A percentile compares a stretch with the other conserved stretches of the same genome.
These are phyloP conservation scores for Suhomyces bokatorum DNA, from an alignment of 1,139 yeast species.

Conservation along the genomic window DNA sequence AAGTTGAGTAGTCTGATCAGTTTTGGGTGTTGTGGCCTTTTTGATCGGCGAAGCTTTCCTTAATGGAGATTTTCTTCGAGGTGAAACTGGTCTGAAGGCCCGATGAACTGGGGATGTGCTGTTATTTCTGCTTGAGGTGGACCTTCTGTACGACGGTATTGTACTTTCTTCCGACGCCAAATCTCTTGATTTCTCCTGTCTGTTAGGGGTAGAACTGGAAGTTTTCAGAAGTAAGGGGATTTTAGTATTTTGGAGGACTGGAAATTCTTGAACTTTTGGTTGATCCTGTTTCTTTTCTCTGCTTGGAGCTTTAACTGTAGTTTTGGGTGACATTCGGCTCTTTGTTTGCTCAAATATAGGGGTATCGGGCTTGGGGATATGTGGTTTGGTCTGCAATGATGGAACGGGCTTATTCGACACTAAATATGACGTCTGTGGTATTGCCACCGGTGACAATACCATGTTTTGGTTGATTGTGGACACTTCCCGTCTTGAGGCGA, in stretches of 20 bases:
- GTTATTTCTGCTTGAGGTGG: conserved; percentile 9
- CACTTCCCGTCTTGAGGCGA: conserved; percentile 18
- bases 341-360: neutral
- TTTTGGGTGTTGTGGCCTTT: neutral
- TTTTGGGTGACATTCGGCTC: neutral
- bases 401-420: neutral
- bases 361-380: conserved; percentile 3
- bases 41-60: conserved; percentile 1
- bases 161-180: neutral
- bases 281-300: neutral
- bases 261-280: neutral
- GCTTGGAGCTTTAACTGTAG: neutral
- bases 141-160: conserved; percentile 14
- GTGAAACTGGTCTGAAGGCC: neutral
- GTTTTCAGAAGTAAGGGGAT: conserved; percentile 3
- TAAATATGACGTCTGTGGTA: conserved; percentile 7
- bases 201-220: neutral
- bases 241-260: conserved; percentile 1
- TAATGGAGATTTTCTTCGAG: conserved; percentile 5
- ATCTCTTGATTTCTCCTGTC: neutral
- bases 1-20: no score
- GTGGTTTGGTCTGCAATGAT: neutral
- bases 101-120: conserved; percentile 11
- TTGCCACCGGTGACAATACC: conserved; percentile 18
- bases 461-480: conserved; percentile 10